Conservation (phyloP, 2,329 filamentous ascomycete genomes). For the Epichloe gansuensis region DNA sequence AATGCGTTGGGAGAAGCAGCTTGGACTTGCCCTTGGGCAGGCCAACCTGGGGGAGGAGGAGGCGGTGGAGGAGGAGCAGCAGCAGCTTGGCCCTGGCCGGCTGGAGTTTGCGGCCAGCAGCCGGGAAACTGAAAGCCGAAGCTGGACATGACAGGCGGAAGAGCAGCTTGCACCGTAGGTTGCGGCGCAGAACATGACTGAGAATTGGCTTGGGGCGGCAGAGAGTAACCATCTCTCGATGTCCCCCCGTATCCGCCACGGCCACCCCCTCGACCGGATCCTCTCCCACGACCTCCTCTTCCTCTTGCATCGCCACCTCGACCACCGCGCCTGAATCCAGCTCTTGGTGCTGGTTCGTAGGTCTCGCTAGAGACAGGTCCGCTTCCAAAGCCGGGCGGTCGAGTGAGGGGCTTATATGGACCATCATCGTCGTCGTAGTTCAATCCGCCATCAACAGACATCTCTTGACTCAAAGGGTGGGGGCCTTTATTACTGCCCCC, state of each 20-base stretch:
- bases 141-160: constrained; percentile 16
- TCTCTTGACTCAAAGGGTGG: constrained; percentile 28
- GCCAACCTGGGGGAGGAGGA: constrained; percentile 26
- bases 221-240: constrained; percentile 27
- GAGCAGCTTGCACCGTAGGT: constrained; percentile 5
- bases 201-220: constrained; percentile 20
- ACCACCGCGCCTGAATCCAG: constrained; percentile 25
- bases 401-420: constrained; percentile 57
- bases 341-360: constrained; percentile 20
- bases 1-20: constrained; percentile 29
- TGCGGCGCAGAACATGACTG: constrained; percentile 17
- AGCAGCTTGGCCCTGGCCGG: constrained; percentile 5
- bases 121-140: constrained; percentile 32
- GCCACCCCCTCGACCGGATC: constrained; percentile 26
- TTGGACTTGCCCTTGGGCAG: constrained; percentile 11
- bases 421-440: constrained; percentile 58
- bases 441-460: constrained; percentile 31
- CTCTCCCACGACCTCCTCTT: constrained; percentile 27
- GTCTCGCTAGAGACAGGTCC: constrained; percentile 30
- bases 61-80: constrained; percentile 24
- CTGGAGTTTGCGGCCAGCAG: constrained; percentile 28
- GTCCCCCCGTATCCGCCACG: constrained; percentile 19
- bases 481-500: constrained; percentile 22
- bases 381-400: constrained; percentile 50
- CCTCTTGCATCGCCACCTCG: constrained; percentile 27